Base-by-base conservation (phyloP, 192 early-diverging fungal species). In the Cladochytrium replicatum region DNA sequence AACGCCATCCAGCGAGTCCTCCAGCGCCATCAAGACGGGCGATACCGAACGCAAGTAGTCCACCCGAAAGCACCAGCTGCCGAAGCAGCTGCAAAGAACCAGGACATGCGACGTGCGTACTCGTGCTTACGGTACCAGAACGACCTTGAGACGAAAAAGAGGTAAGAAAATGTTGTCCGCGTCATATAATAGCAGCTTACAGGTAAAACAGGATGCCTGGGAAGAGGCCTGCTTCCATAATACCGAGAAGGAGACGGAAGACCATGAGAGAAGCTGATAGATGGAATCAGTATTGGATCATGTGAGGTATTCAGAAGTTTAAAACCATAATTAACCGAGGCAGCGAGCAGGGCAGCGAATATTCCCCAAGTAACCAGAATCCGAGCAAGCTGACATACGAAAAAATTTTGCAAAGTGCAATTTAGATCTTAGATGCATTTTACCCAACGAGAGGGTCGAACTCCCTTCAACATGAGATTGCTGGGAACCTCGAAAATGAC, bases 401-500 rank as follows among this genome's bases (percentile, higher is more conserved):
- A 6, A 55, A 11, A 7, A 50, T 50, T 28, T 27, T 0, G 6
- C 23, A 24, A 6, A 28, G 8, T 84, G 64, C n/a, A n/a, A n/a
- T n/a, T n/a, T n/a, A n/a, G n/a, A n/a, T n/a, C n/a, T n/a, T n/a
- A n/a, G n/a, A n/a, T n/a, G n/a, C n/a, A n/a, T n/a, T n/a, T n/a
- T n/a, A n/a, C n/a, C 72, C 85, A 85, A 1, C 65, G 41, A 1
- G 72, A 25, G 9, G 86, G 71, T 13, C 68, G 67, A 29, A 80
- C 57, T 2, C 65, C 69, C 15, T 82, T 83, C 42, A 88, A 54
- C 11, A 86, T 60, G 44, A 84, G 66, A 68, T 87, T 91, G 38
- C 81, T 81, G 4, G 86, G 88, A 4, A 90, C 66, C 59, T 90
- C 85, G 46, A 82, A 87, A 25, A 86, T 42, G 34, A 83, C 77